Evolutionary conservation across 441 rosid species (phyloP).

Genomic region (Mallotus japonicus): DNA sequence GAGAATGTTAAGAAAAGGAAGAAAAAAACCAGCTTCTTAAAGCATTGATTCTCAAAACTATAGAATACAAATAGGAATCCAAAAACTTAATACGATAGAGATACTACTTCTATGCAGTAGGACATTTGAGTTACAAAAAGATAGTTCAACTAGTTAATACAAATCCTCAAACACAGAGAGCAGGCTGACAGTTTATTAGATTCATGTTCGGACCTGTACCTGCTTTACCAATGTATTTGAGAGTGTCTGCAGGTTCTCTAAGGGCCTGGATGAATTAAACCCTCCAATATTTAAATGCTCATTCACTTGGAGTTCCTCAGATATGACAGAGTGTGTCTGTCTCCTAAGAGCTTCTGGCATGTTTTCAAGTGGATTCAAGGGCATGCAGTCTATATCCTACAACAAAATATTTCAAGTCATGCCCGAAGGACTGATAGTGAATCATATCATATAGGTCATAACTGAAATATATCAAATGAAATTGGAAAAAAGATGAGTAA

Average conservation of each 20-base stretch:
- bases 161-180: not conserved
- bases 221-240: constrained; percentile 45
- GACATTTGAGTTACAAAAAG: not conserved
- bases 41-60: not conserved
- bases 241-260: constrained; percentile 41
- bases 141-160: not conserved
- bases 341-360: constrained; percentile 90
- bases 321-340: constrained; percentile 38
- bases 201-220: constrained; percentile 34
- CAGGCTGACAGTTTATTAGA: not conserved
- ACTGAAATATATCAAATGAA: constrained; percentile 1
- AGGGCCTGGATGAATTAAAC: constrained; percentile 43
- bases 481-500: not conserved
- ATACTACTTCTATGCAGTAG: not conserved
- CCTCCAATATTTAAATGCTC: constrained; percentile 48
- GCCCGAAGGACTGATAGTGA: not conserved
- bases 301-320: constrained; percentile 50
- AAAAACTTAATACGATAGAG: not conserved
- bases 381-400: constrained; percentile 99
- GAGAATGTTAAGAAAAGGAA: constrained; percentile 12
- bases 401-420: constrained; percentile 26
- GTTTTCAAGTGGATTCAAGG: constrained; percentile 74
- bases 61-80: not conserved
- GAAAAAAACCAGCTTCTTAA: not conserved
- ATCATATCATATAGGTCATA: not conserved